Evolutionary conservation across 495 filamentous ascomycete species (phyloP).

Genomic region (Penicillium soppii): DNA sequence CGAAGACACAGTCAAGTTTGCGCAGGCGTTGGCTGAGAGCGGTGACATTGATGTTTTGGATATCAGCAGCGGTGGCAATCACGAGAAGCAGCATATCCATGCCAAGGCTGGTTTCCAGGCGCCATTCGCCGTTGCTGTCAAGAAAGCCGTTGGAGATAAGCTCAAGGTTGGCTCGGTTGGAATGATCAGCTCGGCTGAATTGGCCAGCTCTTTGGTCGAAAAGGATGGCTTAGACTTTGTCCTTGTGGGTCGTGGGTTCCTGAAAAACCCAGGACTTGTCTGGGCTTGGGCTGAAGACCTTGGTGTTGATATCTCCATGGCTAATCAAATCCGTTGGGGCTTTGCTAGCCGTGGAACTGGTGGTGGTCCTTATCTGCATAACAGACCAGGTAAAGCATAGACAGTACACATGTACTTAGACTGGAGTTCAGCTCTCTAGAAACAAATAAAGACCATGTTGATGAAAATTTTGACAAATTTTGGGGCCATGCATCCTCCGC

Average conservation of each 20-base stretch:
- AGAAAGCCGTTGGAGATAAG: constrained; percentile 58
- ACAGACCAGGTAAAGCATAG: constrained; percentile 19
- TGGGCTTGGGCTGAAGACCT: constrained; percentile 70
- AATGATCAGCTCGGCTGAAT: constrained; percentile 54
- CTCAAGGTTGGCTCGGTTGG: constrained; percentile 61
- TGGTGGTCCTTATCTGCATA: constrained; percentile 23
- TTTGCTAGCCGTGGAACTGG: constrained; percentile 27
- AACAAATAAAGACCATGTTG: no score
- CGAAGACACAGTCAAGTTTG: constrained; percentile 55
- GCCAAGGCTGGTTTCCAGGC: constrained; percentile 61
- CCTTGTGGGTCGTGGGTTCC: constrained; percentile 63
- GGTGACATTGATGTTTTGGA: constrained; percentile 64
- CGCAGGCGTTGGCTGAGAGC: constrained; percentile 46
- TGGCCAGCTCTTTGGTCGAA: constrained; percentile 56
- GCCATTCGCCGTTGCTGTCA: constrained; percentile 56
- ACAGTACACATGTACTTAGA: neutral
- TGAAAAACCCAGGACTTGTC: constrained; percentile 67
- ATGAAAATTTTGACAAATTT: no score
- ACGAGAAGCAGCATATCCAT: constrained; percentile 55
- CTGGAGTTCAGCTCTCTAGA: neutral
- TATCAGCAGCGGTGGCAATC: constrained; percentile 59
- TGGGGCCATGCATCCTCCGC: neutral
- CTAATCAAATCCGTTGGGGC: constrained; percentile 68
- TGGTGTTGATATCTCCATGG: constrained; percentile 58
- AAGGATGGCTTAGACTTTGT: constrained; percentile 58